Percentiles rank a stretch among this genome's conserved stretches.
phyloP scores from a whole-genome alignment of 2,329 filamentous ascomycete genomes.

The Alternaria sp. region DNA sequence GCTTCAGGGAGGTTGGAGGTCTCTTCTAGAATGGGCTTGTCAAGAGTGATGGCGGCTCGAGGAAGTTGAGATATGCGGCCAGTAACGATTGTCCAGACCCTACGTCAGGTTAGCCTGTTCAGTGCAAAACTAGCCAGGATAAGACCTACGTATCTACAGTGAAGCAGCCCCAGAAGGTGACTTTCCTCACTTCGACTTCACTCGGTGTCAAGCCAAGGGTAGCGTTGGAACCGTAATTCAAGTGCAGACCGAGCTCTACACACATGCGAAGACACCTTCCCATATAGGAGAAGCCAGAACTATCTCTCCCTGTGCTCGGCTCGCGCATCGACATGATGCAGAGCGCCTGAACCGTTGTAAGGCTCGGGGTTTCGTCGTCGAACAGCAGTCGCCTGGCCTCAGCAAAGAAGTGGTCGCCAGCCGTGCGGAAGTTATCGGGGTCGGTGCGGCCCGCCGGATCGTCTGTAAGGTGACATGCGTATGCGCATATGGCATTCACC shows the following conservation, averaged over 20 bases:
- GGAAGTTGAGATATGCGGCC: slow-evolving; percentile 60
- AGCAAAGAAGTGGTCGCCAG: slow-evolving; percentile 77
- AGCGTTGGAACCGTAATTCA: slow-evolving; percentile 51
- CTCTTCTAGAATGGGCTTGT: slow-evolving; percentile 65
- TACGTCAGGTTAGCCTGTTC: slow-evolving; percentile 28
- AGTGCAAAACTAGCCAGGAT: neutral
- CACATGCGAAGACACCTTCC: slow-evolving; percentile 76
- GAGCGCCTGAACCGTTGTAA: slow-evolving; percentile 77
- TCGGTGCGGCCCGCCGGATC: slow-evolving; percentile 70
- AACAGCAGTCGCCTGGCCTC: slow-evolving; percentile 70
- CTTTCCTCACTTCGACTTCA: slow-evolving; percentile 60
- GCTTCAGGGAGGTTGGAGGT: slow-evolving; percentile 60
- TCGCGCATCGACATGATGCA: slow-evolving; percentile 80
- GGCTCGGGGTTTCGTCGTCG: slow-evolving; percentile 64
- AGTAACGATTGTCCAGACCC: slow-evolving; percentile 57
- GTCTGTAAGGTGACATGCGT: slow-evolving; percentile 74
- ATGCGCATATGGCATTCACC: slow-evolving; percentile 70
- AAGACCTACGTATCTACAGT: slow-evolving; percentile 59
- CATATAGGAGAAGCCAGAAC: slow-evolving; percentile 75
- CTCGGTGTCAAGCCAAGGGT: slow-evolving; percentile 46
- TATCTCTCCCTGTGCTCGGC: slow-evolving; percentile 75
- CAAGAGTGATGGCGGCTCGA: slow-evolving; percentile 58
- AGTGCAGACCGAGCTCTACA: slow-evolving; percentile 74
- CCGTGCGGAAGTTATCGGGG: slow-evolving; percentile 68
- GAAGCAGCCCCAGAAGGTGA: slow-evolving; percentile 64